Evolutionary conservation across 192 early-diverging fungal species (phyloP).

Genomic region (Linnemannia zychae): DNA sequence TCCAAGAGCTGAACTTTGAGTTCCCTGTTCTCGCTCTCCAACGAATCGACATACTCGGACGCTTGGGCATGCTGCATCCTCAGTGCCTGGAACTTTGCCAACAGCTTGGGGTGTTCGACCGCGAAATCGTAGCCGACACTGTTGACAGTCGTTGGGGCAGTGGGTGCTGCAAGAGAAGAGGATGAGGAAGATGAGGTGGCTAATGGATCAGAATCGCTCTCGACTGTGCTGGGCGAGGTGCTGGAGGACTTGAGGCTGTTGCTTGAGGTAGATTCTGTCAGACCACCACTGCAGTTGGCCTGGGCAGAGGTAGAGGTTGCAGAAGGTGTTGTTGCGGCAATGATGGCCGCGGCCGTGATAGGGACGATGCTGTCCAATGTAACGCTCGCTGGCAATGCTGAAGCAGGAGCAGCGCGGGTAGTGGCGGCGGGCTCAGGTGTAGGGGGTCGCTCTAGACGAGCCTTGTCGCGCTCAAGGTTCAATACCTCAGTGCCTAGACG

Average conservation of each 20-base stretch:
- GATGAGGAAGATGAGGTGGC: background rate
- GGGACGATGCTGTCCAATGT: conserved; percentile 22
- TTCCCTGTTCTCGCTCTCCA: conserved; percentile 47
- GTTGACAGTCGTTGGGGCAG: conserved; percentile 8
- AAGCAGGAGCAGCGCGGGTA: background rate
- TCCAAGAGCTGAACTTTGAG: conserved; percentile 45
- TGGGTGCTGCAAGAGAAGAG: background rate
- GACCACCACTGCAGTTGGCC: background rate
- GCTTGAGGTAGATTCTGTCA: conserved; percentile 4
- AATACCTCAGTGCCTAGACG: conserved; percentile 25
- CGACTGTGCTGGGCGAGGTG: background rate
- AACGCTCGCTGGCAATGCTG: background rate
- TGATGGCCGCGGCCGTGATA: conserved; percentile 32
- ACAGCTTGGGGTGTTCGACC: conserved; percentile 40
- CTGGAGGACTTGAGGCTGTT: conserved; percentile 17
- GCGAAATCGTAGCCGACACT: conserved; percentile 47
- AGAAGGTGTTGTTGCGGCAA: conserved; percentile 23
- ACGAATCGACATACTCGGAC: conserved; percentile 48
- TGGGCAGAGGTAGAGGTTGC: background rate
- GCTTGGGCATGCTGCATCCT: conserved; percentile 44
- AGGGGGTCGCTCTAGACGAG: conserved; percentile 3
- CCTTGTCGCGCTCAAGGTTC: conserved; percentile 32
- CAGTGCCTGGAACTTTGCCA: conserved; percentile 43
- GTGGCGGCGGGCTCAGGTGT: background rate
- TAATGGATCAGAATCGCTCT: background rate